These are phyloP conservation scores for Aspergillus haitiensis DNA, from an alignment of 495 filamentous ascomycete genomes.

Conservation along the genomic window DNA sequence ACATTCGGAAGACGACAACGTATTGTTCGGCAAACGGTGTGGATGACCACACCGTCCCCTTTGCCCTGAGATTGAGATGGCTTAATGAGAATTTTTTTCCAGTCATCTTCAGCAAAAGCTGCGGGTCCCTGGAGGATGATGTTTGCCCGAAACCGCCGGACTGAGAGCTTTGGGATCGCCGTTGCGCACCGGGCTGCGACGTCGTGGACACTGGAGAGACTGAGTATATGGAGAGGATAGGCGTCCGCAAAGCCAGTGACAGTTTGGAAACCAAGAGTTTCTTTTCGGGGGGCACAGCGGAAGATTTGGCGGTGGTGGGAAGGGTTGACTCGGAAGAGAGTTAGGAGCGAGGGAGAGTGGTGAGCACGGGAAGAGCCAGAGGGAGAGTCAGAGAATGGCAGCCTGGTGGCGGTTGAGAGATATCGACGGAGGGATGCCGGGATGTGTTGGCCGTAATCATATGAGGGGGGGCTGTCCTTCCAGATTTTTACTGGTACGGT, in stretches of 20 bases:
- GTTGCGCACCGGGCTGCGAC: slow-evolving; percentile 50
- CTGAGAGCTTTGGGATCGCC: slow-evolving; percentile 62
- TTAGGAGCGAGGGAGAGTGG: slow-evolving; percentile 52
- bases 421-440: slow-evolving; percentile 60
- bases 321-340: slow-evolving; percentile 71
- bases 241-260: slow-evolving; percentile 82
- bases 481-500: slow-evolving; percentile 71
- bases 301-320: slow-evolving; percentile 64
- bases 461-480: slow-evolving; percentile 61
- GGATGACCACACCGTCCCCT: slow-evolving; percentile 31
- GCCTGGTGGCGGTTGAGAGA: slow-evolving; percentile 25
- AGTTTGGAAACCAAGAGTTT: slow-evolving; percentile 71
- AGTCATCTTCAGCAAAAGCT: slow-evolving; percentile 72
- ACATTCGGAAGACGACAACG: slow-evolving; percentile 86
- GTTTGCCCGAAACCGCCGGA: slow-evolving; percentile 78
- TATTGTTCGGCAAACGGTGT: slow-evolving; percentile 71
- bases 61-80: not conserved
- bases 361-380: slow-evolving; percentile 16
- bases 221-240: slow-evolving; percentile 83
- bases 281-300: slow-evolving; percentile 70
- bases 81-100: slow-evolving; percentile 68
- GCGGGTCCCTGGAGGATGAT: slow-evolving; percentile 68
- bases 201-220: slow-evolving; percentile 69
- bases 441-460: slow-evolving; percentile 49
- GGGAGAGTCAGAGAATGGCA: slow-evolving; percentile 9